Conservation (phyloP, 306 rosid genomes). For the Betula pendula region DNA sequence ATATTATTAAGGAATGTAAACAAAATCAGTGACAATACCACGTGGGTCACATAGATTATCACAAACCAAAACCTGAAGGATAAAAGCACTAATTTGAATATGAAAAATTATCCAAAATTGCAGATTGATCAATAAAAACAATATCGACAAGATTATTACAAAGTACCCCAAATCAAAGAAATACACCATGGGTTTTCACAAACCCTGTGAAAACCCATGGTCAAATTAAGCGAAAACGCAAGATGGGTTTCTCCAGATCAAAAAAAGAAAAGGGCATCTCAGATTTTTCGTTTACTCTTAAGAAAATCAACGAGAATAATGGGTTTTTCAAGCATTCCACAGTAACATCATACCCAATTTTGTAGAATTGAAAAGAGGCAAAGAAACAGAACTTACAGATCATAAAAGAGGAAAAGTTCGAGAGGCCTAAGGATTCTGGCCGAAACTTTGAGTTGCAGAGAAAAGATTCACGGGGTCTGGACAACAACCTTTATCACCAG, state of each 20-base stretch:
- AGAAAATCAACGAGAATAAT: not conserved
- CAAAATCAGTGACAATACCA: not conserved
- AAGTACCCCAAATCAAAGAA: not conserved
- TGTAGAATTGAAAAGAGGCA: not conserved
- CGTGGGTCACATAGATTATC: not conserved
- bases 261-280: not conserved
- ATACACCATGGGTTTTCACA: not conserved
- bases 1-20: not conserved
- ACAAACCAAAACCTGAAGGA: not conserved
- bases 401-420: not conserved
- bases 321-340: not conserved
- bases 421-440: constrained; percentile 6
- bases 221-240: not conserved
- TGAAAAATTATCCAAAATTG: not conserved
- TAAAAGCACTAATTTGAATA: not conserved
- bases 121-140: not conserved
- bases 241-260: not conserved
- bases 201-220: too few species aligned
- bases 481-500: not conserved
- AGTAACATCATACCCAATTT: constrained; percentile 6
- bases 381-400: constrained; percentile 14
- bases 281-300: not conserved
- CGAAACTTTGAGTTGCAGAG: constrained; percentile 20
- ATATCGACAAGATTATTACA: not conserved
- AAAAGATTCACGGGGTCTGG: not conserved